Evolutionary conservation across 148 eudicot genomes (phyloP), one percentile per base, ranked within the genome.

Genomic region (Vaccinium vitisidaea): DNA sequence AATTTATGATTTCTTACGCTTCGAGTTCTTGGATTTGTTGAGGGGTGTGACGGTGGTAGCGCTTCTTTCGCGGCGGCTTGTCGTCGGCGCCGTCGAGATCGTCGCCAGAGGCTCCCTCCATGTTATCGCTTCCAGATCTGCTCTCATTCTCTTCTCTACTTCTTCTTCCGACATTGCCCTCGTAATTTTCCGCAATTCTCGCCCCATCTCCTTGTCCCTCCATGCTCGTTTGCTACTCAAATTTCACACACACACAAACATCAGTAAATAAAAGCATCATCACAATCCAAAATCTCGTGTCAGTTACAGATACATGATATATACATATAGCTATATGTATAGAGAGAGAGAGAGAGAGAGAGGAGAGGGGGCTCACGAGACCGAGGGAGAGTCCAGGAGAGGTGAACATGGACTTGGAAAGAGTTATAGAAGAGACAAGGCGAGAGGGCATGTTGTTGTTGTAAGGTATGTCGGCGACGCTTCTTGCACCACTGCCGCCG

Each of bases 1-100:
- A 43, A 3, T 10, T 9, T 9, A 65, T 1, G 30, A 9, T 4
- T 69, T 54, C 88, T 84, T 96, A 96, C 99, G 95, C 61, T 88
- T 96, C 99, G 78, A 96, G 99, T 77, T 96, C 99, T 93, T 96
- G 99, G 81, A 96, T 96, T 90, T 96, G 99, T 76, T 96, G 99
- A 59, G 99, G 97, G 11, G 99, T 96, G 89, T 96, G 99, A 77
- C 98, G 94, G 91, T 96, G 99, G 92, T 96, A 94, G 85, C 99
- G 78, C 82, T 96, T 96, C 88, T 94, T 96, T 56, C 92, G 84
- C 1, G 96, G 93, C 2, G 96, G 98, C 54, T 90, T 92, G 43
- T 27, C 74, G 81, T 93, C 96, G 83, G 93, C 83, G 67, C 84
- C 92, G 53, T 94, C 98, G 25, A 86, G 93, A 85, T 96, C 99